A percentile compares a stretch with the other conserved stretches of the same genome.
These are phyloP conservation scores for Bertia moriformis DNA, from an alignment of 2,329 filamentous ascomycete species.

Conservation along the genomic window DNA sequence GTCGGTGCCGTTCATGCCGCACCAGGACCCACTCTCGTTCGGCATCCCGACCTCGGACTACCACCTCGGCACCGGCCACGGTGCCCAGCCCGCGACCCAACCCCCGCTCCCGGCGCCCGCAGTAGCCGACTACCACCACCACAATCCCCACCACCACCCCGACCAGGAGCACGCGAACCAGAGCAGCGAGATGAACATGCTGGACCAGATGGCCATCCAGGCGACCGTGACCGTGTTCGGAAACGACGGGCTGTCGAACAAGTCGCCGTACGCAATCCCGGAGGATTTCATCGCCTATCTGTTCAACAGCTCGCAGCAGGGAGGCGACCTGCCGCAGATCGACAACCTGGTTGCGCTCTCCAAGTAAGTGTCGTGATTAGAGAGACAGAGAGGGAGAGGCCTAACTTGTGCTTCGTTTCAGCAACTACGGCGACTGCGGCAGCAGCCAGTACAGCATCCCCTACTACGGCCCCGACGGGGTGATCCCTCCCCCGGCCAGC, in stretches of 20 bases:
- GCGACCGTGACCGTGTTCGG: not conserved
- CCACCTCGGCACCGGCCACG: not conserved
- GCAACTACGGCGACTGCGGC: not conserved
- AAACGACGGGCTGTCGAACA: not conserved
- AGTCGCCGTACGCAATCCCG: not conserved
- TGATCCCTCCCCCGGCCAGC: conserved; percentile 22
- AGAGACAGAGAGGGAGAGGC: too few relatives aligned
- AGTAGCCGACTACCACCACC: not conserved
- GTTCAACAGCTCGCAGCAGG: not conserved
- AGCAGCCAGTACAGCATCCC: not conserved
- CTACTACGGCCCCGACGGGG: not conserved
- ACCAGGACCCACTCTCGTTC: not conserved
- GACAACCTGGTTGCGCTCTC: not conserved
- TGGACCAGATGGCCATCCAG: not conserved
- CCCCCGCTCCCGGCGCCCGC: too few relatives aligned
- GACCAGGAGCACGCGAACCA: not conserved
- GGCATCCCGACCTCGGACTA: not conserved
- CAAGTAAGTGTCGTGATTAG: not conserved
- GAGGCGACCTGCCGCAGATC: not conserved
- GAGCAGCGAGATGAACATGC: not conserved
- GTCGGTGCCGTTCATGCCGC: not conserved
- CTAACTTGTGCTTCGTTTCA: too few relatives aligned
- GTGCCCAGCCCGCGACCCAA: not conserved
- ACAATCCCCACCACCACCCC: too few relatives aligned
- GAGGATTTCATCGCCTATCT: not conserved